phyloP scores from a whole-genome alignment of 345 rosid genomes.

The Brassica juncea region DNA sequence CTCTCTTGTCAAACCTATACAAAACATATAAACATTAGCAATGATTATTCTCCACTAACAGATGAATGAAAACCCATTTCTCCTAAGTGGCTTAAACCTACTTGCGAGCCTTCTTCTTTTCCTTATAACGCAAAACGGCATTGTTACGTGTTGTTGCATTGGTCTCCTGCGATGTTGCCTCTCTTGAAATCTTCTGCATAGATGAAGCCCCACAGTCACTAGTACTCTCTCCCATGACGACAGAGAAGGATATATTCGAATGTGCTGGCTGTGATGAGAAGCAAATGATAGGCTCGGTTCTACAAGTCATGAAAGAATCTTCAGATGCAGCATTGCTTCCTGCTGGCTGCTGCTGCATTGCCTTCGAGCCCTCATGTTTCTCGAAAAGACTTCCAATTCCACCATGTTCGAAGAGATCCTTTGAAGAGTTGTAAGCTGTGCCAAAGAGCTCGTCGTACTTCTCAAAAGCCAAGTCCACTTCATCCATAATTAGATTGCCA shows the following conservation, averaged over 20 bases:
- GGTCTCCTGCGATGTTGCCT: constrained; percentile 64
- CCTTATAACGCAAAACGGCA: constrained; percentile 90
- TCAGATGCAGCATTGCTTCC: constrained; percentile 81
- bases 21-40: constrained; percentile 6
- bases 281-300: constrained; percentile 75
- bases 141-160: constrained; percentile 59
- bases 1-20: constrained; percentile 79
- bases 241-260: constrained; percentile 81
- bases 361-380: constrained; percentile 46
- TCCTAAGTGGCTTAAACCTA: constrained; percentile 42
- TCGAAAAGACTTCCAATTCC: constrained; percentile 85
- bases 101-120: constrained; percentile 90
- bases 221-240: constrained; percentile 64
- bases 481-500: constrained; percentile 73
- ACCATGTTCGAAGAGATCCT: constrained; percentile 78
- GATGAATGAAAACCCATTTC: not conserved
- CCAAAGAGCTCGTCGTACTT: constrained; percentile 96
- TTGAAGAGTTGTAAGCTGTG: constrained; percentile 65
- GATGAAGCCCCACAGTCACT: constrained; percentile 80
- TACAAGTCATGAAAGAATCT: constrained; percentile 75
- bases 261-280: constrained; percentile 56
- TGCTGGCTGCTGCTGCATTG: constrained; percentile 67
- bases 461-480: constrained; percentile 75
- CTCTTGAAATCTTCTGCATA: constrained; percentile 62
- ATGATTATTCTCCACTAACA: not conserved